phyloP scores from a whole-genome alignment of 2,329 filamentous ascomycete genomes.

The Alternaria gaisen region DNA sequence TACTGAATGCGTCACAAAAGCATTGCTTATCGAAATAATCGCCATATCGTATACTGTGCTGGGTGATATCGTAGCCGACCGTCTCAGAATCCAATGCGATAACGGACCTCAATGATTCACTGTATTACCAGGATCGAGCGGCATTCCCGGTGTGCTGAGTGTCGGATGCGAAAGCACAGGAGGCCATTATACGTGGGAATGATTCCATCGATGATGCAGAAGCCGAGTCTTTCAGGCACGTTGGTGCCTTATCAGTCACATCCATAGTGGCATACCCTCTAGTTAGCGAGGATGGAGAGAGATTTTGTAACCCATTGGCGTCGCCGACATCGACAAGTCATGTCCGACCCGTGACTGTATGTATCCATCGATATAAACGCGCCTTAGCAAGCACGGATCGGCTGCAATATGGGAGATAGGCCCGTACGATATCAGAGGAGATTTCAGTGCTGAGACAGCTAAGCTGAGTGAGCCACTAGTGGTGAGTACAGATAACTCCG shows the following conservation, averaged over 20 bases:
- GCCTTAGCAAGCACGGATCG: neutral
- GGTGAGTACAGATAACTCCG: neutral
- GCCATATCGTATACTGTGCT: neutral
- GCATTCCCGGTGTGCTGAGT: neutral
- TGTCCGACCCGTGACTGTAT: neutral
- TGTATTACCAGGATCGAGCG: neutral
- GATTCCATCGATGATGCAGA: neutral
- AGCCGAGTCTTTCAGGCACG: neutral
- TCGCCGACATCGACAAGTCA: neutral
- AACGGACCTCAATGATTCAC: neutral
- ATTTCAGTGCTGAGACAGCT: neutral
- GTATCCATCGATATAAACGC: neutral
- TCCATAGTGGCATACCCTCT: neutral
- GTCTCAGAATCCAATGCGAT: neutral
- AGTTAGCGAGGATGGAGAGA: neutral
- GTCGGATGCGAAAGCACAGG: neutral
- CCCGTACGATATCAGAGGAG: neutral
- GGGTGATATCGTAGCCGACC: neutral
- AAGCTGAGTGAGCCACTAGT: neutral
- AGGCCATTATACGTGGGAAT: neutral
- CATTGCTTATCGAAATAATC: neutral
- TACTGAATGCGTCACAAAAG: neutral
- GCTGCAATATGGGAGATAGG: neutral
- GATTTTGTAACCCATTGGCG: neutral
- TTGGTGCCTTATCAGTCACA: neutral